These are phyloP conservation scores for Chytridiales sp. DNA, from an alignment of 371 early-diverging fungal species.

Conservation along the genomic window DNA sequence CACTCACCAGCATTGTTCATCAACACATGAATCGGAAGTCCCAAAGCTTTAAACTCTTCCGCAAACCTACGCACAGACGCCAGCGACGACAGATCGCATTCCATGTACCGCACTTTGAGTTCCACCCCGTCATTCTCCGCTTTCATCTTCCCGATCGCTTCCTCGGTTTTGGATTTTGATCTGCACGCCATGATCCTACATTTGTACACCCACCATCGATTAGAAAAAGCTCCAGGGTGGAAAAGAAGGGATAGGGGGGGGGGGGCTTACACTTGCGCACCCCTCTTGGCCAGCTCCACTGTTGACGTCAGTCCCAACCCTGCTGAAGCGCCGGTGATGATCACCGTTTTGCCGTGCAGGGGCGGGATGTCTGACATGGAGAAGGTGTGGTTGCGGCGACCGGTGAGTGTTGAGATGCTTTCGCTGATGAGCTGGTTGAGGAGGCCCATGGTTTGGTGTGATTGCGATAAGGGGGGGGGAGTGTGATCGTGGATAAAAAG, in stretches of 20 bases:
- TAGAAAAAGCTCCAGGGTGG: background rate
- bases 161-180: constrained; percentile 13
- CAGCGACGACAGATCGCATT: constrained; percentile 60
- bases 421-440: too few relatives aligned
- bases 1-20: constrained; percentile 49
- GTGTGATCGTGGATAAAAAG: too few relatives aligned
- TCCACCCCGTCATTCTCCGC: background rate
- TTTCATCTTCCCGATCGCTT: constrained; percentile 6
- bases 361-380: constrained; percentile 26
- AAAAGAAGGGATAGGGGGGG: background rate
- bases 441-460: too few relatives aligned
- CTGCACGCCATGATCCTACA: constrained; percentile 22
- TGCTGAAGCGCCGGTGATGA: constrained; percentile 36
- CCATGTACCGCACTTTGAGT: constrained; percentile 48
- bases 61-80: constrained; percentile 57
- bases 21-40: constrained; percentile 59
- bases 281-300: constrained; percentile 15
- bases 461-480: too few relatives aligned
- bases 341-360: constrained; percentile 29
- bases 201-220: background rate
- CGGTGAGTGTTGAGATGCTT: background rate
- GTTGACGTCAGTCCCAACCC: constrained; percentile 21
- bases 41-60: constrained; percentile 46
- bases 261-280: too few relatives aligned
- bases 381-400: constrained; percentile 9